Conservation (phyloP, 306 rosid genomes). For the Abrus precatorius region DNA sequence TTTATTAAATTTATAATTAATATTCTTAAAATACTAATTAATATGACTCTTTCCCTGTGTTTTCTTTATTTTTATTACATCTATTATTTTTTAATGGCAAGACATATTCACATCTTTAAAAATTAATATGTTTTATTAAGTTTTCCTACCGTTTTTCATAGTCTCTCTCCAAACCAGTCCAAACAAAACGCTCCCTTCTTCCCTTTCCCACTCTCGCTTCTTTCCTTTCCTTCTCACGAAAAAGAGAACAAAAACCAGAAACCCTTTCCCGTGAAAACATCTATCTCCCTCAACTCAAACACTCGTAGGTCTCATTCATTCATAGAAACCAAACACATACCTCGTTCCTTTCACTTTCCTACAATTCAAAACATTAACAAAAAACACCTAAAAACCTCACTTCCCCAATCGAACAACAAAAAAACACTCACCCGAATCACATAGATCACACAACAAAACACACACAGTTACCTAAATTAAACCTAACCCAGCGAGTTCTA, state of each 20-base stretch:
- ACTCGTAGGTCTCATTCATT: slow-evolving; percentile 31
- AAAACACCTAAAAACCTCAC: neutral
- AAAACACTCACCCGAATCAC: neutral
- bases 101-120: neutral
- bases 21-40: too few relatives aligned
- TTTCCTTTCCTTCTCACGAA: slow-evolving; percentile 34
- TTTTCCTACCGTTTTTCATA: neutral
- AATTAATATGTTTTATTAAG: neutral
- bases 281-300: slow-evolving; percentile 36
- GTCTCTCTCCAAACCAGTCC: slow-evolving; percentile 24
- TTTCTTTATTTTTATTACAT: too few relatives aligned
- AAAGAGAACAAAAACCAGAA: slow-evolving; percentile 39
- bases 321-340: neutral
- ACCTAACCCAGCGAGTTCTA: neutral
- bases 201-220: slow-evolving; percentile 7
- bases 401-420: neutral
- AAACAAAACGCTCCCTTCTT: slow-evolving; percentile 29
- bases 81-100: neutral
- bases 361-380: neutral
- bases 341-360: neutral
- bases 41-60: too few relatives aligned
- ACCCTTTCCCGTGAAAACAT: slow-evolving; percentile 43
- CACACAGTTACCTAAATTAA: neutral
- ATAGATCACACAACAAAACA: neutral
- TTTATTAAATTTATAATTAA: too few relatives aligned